Percentiles rank a stretch among this genome's conserved stretches.
Conservation (phyloP, 202 grass and related monocot species). For the Carex sylvatica region DNA sequence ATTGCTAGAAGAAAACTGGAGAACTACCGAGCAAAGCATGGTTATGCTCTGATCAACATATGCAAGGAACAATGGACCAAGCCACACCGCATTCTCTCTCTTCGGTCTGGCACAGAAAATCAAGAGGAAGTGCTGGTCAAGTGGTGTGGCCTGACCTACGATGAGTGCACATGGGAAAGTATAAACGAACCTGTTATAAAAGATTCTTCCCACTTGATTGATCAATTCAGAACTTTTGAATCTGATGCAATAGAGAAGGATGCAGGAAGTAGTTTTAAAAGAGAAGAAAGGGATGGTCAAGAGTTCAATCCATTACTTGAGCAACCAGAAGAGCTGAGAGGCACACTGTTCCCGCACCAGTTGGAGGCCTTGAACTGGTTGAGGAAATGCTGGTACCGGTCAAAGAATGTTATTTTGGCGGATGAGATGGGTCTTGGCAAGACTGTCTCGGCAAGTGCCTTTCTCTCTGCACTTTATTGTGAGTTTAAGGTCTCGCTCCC, state of each 20-base stretch:
- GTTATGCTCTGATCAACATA: slow-evolving; percentile 73
- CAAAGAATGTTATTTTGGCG: slow-evolving; percentile 98
- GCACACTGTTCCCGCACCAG: slow-evolving; percentile 87
- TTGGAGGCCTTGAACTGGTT: slow-evolving; percentile 97
- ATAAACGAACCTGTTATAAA: slow-evolving; percentile 80
- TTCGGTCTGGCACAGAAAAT: slow-evolving; percentile 42
- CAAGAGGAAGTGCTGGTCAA: slow-evolving; percentile 84
- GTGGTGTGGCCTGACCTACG: slow-evolving; percentile 85
- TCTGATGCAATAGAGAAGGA: slow-evolving; percentile 64
- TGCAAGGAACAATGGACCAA: slow-evolving; percentile 89
- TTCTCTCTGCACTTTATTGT: slow-evolving; percentile 81
- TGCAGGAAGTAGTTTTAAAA: slow-evolving; percentile 31
- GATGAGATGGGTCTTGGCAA: slow-evolving; percentile 99
- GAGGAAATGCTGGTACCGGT: slow-evolving; percentile 88
- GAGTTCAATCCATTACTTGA: slow-evolving; percentile 67
- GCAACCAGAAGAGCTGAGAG: slow-evolving; percentile 86
- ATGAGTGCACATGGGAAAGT: slow-evolving; percentile 99
- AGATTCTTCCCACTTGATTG: slow-evolving; percentile 67
- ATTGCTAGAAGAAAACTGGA: slow-evolving; percentile 96
- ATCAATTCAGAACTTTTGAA: slow-evolving; percentile 70
- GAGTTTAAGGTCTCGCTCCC: slow-evolving; percentile 85
- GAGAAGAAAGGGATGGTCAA: slow-evolving; percentile 43
- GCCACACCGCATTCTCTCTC: slow-evolving; percentile 76
- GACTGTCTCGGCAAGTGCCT: slow-evolving; percentile 90
- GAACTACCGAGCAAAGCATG: slow-evolving; percentile 95